A percentile compares a stretch with the other conserved stretches of the same genome.
These are phyloP conservation scores for Tetrastigma voinierianum DNA, from an alignment of 164 flowering plant genomes.

Conservation along the genomic window DNA sequence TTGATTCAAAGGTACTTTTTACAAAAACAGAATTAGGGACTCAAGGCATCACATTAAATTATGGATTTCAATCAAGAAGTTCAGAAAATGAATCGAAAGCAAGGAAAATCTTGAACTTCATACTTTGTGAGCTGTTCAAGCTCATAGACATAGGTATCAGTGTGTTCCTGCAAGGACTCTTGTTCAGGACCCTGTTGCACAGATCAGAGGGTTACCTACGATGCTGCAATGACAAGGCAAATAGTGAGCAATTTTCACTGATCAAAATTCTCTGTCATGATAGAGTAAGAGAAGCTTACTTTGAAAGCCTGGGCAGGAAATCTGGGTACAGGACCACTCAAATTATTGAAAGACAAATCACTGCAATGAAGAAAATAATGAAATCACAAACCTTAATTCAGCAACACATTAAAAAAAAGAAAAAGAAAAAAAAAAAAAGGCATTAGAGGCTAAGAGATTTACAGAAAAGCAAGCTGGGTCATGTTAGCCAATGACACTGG, in stretches of 20 bases:
- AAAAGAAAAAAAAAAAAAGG: not conserved
- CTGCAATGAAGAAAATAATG: slow-evolving; percentile 38
- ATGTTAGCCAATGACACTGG: slow-evolving; percentile 70
- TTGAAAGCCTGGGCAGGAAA: slow-evolving; percentile 72
- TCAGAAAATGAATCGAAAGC: not conserved
- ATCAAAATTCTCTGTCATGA: not conserved
- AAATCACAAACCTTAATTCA: not conserved
- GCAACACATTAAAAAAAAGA: not conserved
- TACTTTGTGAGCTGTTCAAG: slow-evolving; percentile 62
- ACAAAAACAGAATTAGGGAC: not conserved
- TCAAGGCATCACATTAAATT: not conserved
- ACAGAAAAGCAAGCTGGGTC: slow-evolving; percentile 86
- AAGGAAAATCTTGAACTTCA: slow-evolving; percentile 4
- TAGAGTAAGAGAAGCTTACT: slow-evolving; percentile 29
- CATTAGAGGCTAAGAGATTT: slow-evolving; percentile 23
- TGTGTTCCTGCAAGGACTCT: slow-evolving; percentile 69
- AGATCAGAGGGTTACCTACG: slow-evolving; percentile 85
- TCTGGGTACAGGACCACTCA: slow-evolving; percentile 87
- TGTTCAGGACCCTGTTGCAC: slow-evolving; percentile 80
- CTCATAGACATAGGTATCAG: slow-evolving; percentile 70
- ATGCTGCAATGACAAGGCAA: slow-evolving; percentile 47
- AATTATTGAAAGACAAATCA: slow-evolving; percentile 88
- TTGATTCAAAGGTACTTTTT: too few species aligned
- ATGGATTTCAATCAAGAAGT: not conserved
- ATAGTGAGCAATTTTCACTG: not conserved